phyloP scores from a whole-genome alignment of 305 asterid species.

The Petunia hybrid region DNA sequence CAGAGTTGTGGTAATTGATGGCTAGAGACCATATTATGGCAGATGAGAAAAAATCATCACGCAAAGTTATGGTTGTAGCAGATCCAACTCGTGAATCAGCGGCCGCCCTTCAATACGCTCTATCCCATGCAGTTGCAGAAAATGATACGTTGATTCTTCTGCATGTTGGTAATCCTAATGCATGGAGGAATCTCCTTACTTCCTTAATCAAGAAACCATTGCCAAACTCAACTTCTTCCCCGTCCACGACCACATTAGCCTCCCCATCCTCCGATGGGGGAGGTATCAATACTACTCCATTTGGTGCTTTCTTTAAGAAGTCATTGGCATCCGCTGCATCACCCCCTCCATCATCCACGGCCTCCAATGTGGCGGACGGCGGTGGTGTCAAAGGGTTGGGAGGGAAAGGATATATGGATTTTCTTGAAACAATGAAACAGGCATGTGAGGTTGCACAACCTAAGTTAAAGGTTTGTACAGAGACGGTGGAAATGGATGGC shows the following conservation, averaged over 20 bases:
- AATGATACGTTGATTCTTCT: conserved; percentile 60
- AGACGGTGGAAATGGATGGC: conserved; percentile 56
- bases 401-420: conserved; percentile 39
- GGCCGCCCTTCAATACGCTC: conserved; percentile 69
- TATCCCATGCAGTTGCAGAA: conserved; percentile 64
- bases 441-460: conserved; percentile 55
- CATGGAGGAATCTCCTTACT: conserved; percentile 66
- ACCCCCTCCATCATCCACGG: neutral
- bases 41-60: conserved; percentile 27
- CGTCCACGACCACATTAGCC: conserved; percentile 27
- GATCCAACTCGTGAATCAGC: conserved; percentile 77
- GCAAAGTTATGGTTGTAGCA: conserved; percentile 75
- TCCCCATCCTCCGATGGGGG: neutral
- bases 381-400: conserved; percentile 25
- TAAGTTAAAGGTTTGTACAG: conserved; percentile 51
- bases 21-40: conserved; percentile 28
- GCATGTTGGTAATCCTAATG: conserved; percentile 54
- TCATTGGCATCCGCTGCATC: neutral
- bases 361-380: conserved; percentile 14
- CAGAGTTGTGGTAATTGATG: neutral
- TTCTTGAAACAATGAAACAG: conserved; percentile 64
- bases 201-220: conserved; percentile 50
- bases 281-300: neutral
- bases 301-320: conserved; percentile 24
- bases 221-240: conserved; percentile 22